Evolutionary conservation across 2,329 filamentous ascomycete genomes (phyloP).

Genomic region (Lizonia empirigonia): DNA sequence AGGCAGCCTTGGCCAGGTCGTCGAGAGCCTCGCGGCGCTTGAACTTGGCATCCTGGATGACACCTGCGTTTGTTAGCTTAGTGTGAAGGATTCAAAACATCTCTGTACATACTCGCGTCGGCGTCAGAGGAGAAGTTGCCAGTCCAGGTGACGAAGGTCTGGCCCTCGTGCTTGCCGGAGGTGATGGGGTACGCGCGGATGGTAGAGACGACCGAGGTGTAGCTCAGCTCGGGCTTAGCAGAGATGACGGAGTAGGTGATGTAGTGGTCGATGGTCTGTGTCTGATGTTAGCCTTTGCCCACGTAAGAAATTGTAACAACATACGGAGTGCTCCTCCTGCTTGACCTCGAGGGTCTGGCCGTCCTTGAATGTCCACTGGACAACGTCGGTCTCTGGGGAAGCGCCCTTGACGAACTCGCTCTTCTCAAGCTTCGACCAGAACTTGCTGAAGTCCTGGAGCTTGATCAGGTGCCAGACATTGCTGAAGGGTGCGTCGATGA

Average conservation of each 20-base stretch:
- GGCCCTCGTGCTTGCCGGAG: conserved; percentile 66
- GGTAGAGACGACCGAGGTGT: conserved; percentile 70
- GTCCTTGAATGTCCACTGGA: conserved; percentile 74
- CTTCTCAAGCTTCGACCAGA: conserved; percentile 67
- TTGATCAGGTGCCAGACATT: conserved; percentile 77
- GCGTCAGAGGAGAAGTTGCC: conserved; percentile 74
- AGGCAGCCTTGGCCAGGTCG: conserved; percentile 63
- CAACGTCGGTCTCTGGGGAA: conserved; percentile 68
- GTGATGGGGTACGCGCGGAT: conserved; percentile 70
- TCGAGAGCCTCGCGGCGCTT: conserved; percentile 74
- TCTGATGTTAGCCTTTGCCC: not conserved
- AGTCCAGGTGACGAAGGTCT: conserved; percentile 72
- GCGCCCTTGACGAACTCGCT: conserved; percentile 68
- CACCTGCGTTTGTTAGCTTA: conserved; percentile 53
- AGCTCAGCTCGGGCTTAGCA: conserved; percentile 67
- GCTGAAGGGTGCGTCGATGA: conserved; percentile 70
- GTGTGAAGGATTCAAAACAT: too few relatives aligned
- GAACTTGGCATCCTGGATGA: conserved; percentile 77
- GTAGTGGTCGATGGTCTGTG: conserved; percentile 71
- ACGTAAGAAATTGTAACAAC: conserved; percentile 26
- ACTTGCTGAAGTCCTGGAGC: conserved; percentile 70
- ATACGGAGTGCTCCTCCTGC: conserved; percentile 75
- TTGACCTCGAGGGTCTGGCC: conserved; percentile 72
- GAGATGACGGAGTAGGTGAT: conserved; percentile 77
- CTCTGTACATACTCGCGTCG: conserved; percentile 63